Evolutionary conservation across 306 rosid species (phyloP), one percentile per base, ranked within the genome.

Genomic region (Vigna trinervia): DNA sequence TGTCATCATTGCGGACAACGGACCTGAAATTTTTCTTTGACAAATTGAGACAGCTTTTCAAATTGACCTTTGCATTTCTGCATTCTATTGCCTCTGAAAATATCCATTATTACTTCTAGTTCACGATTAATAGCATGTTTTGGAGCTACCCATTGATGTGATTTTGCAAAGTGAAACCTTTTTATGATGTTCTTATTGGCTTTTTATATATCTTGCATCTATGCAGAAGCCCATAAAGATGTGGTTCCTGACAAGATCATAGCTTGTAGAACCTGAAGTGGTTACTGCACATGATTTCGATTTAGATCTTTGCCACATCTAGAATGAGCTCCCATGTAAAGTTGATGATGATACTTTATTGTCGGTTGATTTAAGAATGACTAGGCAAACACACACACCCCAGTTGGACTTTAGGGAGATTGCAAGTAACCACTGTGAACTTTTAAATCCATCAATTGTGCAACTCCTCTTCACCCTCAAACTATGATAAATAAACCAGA

Each of bases 301-400:
- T 64, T 51, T 78, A 43, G 13, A 22, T 28, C 23, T 58, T 22
- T 56, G 52, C 70, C 64, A 28, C 47, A 17, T 39, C 26, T 30
- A 68, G 22, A 46, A 81, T 74, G 53, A 78, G 71, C 54, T 60
- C 22, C 63, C 63, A 41, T 66, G 46, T 59, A 60, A 59, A 39
- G 81, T 51, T 20, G 61, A 66, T 67, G 4, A 30, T 34, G n/a
- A 53, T 75, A 52, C 52, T 60, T 41, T 34, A 30, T 69, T 14
- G 66, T 75, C 52, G 8, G 48, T 43, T 2, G 12, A 32, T 74
- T 69, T 54, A 20, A 43, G 11, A 71, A 46, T 23, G 36, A 64
- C 58, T 39, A 62, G 53, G 23, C 76, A 72, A 36, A 53, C 46
- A 41, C 46, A 19, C 38, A 14, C 23, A 36, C 36, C 7, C 48